Conservation (phyloP, 2,329 filamentous ascomycete species). For the Arachnomyces sp. region DNA sequence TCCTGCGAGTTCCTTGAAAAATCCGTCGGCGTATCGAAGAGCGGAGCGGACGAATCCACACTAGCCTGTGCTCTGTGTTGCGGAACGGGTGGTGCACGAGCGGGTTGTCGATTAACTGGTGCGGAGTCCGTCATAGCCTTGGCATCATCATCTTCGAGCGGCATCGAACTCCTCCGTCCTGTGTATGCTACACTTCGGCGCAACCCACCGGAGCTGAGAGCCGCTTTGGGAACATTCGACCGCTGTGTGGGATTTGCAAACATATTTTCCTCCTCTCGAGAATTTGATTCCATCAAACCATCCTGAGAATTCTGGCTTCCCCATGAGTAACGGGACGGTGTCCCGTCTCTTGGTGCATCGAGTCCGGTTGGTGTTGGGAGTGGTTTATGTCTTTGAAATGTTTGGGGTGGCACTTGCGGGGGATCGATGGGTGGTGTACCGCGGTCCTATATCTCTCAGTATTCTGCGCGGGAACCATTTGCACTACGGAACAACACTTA, state of each 20-base stretch:
- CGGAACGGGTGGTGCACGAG: too few species aligned
- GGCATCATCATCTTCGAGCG: too few species aligned
- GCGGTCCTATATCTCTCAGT: not conserved
- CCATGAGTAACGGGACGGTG: slow-evolving; percentile 46
- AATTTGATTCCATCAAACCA: slow-evolving; percentile 37
- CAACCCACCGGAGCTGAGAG: too few species aligned
- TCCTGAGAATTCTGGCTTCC: slow-evolving; percentile 46
- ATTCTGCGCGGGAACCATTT: slow-evolving; percentile 9
- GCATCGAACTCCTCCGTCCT: too few species aligned
- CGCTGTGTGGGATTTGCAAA: not conserved
- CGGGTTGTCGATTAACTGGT: not conserved
- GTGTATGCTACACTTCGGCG: too few species aligned
- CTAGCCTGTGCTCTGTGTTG: too few species aligned
- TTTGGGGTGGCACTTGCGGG: slow-evolving; percentile 15
- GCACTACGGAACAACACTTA: slow-evolving; percentile 6
- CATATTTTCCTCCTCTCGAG: slow-evolving; percentile 24
- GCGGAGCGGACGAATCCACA: too few species aligned
- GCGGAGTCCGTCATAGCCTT: slow-evolving; percentile 9
- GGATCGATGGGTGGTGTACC: not conserved
- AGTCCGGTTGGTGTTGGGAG: slow-evolving; percentile 38
- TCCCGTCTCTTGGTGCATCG: slow-evolving; percentile 36
- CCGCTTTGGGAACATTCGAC: too few species aligned
- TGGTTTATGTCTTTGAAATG: slow-evolving; percentile 12
- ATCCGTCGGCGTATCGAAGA: too few species aligned
- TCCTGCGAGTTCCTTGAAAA: too few species aligned